These are phyloP conservation scores for Russula ochroleuca DNA, from an alignment of 768 basidiomycete species.

Conservation along the genomic window DNA sequence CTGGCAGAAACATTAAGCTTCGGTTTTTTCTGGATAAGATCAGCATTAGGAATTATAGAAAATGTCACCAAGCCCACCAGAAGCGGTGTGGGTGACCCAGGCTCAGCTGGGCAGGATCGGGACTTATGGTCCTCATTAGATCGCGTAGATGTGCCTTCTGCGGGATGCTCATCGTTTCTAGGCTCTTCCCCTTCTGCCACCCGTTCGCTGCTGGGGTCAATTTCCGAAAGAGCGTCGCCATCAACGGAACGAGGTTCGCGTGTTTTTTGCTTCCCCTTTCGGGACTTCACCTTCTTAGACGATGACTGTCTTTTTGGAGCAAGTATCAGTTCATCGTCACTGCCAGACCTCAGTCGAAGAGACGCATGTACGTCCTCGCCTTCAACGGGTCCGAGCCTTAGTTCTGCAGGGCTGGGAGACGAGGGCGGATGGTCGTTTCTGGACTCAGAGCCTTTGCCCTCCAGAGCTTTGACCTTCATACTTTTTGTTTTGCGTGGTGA, in stretches of 20 bases:
- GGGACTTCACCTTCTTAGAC: constrained; percentile 10
- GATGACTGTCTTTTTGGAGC: constrained; percentile 21
- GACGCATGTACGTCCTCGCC: constrained; percentile 5
- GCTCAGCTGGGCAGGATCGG: neutral
- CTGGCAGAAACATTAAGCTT: neutral
- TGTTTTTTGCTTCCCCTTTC: constrained; percentile 26
- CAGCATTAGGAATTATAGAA: neutral
- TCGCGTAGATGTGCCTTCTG: neutral
- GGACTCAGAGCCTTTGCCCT: constrained; percentile 22
- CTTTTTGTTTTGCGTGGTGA: constrained; percentile 28
- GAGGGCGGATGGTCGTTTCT: neutral
- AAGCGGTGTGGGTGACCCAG: neutral
- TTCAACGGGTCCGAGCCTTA: too few relatives aligned
- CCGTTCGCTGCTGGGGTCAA: neutral
- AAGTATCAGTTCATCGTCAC: constrained; percentile 20
- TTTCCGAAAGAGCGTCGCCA: neutral
- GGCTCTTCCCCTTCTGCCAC: neutral
- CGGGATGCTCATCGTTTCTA: neutral
- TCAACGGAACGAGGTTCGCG: neutral
- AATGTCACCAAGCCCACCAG: constrained; percentile 1
- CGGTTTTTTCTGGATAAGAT: constrained; percentile 10
- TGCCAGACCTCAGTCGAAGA: constrained; percentile 9
- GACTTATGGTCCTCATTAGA: neutral
- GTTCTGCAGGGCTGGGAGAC: neutral
- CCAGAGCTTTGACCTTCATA: constrained; percentile 16